Evolutionary conservation across 2,329 filamentous ascomycete genomes (phyloP), one percentile per base, ranked within the genome.

Genomic region (Geosmithia flava): DNA sequence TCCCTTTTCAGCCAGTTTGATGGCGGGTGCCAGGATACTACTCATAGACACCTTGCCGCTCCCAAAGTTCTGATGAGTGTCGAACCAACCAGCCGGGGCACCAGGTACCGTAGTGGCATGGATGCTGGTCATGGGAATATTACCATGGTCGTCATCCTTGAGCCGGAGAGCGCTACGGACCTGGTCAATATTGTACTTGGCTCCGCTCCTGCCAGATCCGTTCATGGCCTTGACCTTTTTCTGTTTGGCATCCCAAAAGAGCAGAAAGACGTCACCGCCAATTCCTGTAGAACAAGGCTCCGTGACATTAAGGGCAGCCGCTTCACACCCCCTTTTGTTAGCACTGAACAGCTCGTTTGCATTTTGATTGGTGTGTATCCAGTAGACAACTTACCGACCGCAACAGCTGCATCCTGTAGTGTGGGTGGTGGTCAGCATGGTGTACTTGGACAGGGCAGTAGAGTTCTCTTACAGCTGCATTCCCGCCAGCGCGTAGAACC

Each of bases 261-360:
- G 78, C 64, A 90, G 90, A 68, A 97, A 98, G 81, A 95, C 89
- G 67, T 98, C 93, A 53, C 93, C 93, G 49, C 93, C 93, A 51
- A 98, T 96, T 41, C 93, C 93, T 1, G 93, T 97, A 6, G 86
- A 93, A 50, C 82, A 81, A 7, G 93, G 93, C 62, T 98, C 93
- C 0, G 91, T 95, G 60, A 97, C 78, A 66, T 96, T 97, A 49
- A 98, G 73, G 5, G 82, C 89, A 30, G 93, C 93, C 43, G 93
- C 91, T 87, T 50, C 3, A 2, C 5, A 4, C 4, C n/a, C 27
- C 47, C 51, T 46, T 30, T 16, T 20, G 33, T 45, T 39, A 47
- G 42, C 3, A 37, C 33, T 23, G 10, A 37, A 43, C 20, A 2
- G 33, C 10, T 42, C n/a, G 15, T 42, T 19, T 19, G 4, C 8